Percentiles rank a stretch among this genome's conserved stretches.
phyloP scores from a whole-genome alignment of 805 yeast genomes.

The Yarrowia porcina region DNA sequence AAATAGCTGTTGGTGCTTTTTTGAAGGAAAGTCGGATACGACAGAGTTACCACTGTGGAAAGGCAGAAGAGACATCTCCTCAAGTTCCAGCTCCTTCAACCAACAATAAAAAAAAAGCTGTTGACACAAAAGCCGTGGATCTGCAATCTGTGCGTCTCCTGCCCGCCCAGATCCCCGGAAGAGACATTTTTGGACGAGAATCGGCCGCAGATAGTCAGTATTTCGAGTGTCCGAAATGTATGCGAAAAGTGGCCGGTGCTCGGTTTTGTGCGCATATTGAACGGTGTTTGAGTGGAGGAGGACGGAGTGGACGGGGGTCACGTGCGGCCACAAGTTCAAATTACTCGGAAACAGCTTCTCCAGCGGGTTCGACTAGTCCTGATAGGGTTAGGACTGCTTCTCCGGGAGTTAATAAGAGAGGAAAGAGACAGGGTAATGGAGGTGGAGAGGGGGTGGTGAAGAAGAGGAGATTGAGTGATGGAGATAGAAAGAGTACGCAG shows the following conservation, averaged over 20 bases:
- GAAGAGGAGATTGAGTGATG: conserved; percentile 8
- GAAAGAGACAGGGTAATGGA: neutral
- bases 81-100: conserved; percentile 8
- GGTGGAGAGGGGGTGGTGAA: conserved; percentile 1
- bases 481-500: conserved; percentile 9
- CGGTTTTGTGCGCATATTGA: conserved; percentile 92
- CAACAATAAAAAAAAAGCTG: conserved; percentile 28
- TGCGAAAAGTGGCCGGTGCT: conserved; percentile 82
- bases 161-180: conserved; percentile 35
- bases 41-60: conserved; percentile 35
- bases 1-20: conserved; percentile 38
- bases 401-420: neutral
- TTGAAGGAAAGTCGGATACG: conserved; percentile 38
- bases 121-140: conserved; percentile 28
- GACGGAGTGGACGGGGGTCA: conserved; percentile 9
- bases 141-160: conserved; percentile 28
- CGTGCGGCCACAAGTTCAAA: conserved; percentile 5
- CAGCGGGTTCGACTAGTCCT: neutral
- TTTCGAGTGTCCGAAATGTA: conserved; percentile 77
- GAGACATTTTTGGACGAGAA: conserved; percentile 44
- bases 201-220: conserved; percentile 53
- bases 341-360: conserved; percentile 21
- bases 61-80: conserved; percentile 30
- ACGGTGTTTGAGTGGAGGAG: conserved; percentile 76
- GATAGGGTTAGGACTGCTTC: conserved; percentile 11